These are phyloP conservation scores for Lecanicillium sp. DNA, from an alignment of 2,329 filamentous ascomycete species.

Conservation along the genomic window DNA sequence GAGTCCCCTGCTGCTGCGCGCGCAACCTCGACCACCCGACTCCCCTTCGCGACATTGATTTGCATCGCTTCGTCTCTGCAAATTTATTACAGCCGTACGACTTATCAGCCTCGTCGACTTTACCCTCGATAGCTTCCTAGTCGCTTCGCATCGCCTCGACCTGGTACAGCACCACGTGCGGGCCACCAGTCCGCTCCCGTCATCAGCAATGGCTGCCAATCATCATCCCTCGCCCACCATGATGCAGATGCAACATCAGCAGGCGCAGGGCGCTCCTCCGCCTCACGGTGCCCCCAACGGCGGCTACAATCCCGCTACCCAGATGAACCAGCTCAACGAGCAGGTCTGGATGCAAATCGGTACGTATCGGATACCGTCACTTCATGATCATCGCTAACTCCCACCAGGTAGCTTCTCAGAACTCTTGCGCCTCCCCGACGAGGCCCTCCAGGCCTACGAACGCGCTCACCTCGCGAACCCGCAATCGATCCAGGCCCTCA, in stretches of 20 bases:
- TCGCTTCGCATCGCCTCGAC: constrained; percentile 9
- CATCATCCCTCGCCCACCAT: constrained; percentile 77
- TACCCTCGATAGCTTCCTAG: not conserved
- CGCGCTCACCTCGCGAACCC: constrained; percentile 81
- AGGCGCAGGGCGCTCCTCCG: constrained; percentile 54
- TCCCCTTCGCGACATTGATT: not conserved
- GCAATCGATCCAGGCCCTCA: constrained; percentile 87
- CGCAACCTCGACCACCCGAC: not conserved
- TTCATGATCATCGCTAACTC: constrained; percentile 25
- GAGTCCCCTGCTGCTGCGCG: not conserved
- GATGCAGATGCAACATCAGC: constrained; percentile 60
- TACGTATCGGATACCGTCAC: constrained; percentile 39
- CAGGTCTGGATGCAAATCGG: constrained; percentile 88
- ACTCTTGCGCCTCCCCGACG: constrained; percentile 79
- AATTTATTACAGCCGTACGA: too few species aligned
- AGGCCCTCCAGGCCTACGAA: constrained; percentile 86
- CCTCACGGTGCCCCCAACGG: constrained; percentile 45
- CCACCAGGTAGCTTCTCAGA: constrained; percentile 73
- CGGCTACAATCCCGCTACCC: constrained; percentile 62
- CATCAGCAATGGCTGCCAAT: constrained; percentile 55
- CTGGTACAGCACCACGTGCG: constrained; percentile 16
- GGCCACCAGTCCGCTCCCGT: constrained; percentile 11
- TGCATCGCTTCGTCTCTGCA: not conserved
- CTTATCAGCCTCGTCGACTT: not conserved
- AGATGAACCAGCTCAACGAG: constrained; percentile 76